Conservation (phyloP, 225 moss, liverwort and hornwort species). For the Asterella californica region DNA sequence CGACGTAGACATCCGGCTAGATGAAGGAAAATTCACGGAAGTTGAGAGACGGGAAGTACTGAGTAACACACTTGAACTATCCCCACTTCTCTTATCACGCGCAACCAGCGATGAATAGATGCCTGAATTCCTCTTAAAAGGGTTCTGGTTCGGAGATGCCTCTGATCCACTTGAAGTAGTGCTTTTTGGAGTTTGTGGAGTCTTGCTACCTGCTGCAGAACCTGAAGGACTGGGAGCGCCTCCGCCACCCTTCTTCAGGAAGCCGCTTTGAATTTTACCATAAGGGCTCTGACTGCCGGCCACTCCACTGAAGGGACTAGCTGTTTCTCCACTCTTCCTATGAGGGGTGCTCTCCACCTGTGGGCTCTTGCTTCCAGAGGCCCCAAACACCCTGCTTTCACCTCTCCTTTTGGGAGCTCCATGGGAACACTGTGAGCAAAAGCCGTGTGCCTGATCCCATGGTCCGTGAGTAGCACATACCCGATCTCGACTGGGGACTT, state of each 20-base stretch:
- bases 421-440: conserved; percentile 33
- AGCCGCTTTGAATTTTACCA: conserved; percentile 14
- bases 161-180: conserved; percentile 26
- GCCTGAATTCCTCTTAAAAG: conserved; percentile 11
- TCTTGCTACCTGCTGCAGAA: conserved; percentile 12
- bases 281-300: conserved; percentile 24
- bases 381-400: conserved; percentile 22
- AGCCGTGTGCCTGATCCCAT: conserved; percentile 33
- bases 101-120: conserved; percentile 31
- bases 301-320: background rate
- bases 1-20: conserved; percentile 29
- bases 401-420: conserved; percentile 2
- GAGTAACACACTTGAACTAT: conserved; percentile 28
- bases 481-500: conserved; percentile 21
- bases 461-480: conserved; percentile 16
- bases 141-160: conserved; percentile 15
- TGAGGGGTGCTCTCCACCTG: conserved; percentile 10
- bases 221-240: conserved; percentile 14
- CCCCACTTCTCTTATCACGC: conserved; percentile 28
- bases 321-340: conserved; percentile 23
- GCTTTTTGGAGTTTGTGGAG: conserved; percentile 23
- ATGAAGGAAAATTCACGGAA: conserved; percentile 31
- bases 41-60: conserved; percentile 33
- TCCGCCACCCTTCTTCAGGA: conserved; percentile 19
- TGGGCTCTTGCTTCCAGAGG: conserved; percentile 19